phyloP scores from a whole-genome alignment of 805 yeast species.

The Candida coquimbonensis region DNA sequence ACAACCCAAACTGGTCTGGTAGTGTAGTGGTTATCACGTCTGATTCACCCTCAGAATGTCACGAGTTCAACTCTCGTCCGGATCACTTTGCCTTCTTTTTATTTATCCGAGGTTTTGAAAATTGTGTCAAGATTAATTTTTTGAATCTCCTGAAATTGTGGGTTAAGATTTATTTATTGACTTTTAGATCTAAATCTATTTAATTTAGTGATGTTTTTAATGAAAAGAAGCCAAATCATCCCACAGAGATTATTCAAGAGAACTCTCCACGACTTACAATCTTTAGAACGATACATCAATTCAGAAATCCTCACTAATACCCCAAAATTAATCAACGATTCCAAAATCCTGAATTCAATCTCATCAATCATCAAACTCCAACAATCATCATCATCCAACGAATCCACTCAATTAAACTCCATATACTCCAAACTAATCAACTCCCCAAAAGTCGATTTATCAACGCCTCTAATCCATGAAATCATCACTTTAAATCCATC shows the following conservation, averaged over 20 bases:
- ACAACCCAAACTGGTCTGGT: slow-evolving; percentile 19
- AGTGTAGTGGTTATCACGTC: slow-evolving; percentile 32
- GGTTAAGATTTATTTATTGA: neutral
- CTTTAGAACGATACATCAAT: neutral
- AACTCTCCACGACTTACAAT: neutral
- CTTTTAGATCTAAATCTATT: neutral
- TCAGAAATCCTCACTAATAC: neutral
- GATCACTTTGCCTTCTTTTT: slow-evolving; percentile 12
- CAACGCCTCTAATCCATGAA: no score
- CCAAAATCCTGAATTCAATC: neutral
- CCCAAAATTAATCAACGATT: neutral
- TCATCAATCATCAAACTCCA: neutral
- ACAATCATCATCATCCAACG: neutral
- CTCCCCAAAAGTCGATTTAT: no score
- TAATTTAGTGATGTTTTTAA: no score
- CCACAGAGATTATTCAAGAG: no score
- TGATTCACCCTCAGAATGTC: slow-evolving; percentile 30
- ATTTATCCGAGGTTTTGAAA: no score
- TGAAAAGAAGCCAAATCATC: no score
- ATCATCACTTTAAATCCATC: no score
- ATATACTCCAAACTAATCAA: neutral
- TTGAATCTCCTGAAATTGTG: neutral
- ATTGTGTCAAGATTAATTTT: neutral
- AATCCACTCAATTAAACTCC: neutral
- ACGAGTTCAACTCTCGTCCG: slow-evolving; percentile 30